Base-by-base conservation (phyloP, 495 filamentous ascomycete species). In the Aspergillus biplanus region DNA sequence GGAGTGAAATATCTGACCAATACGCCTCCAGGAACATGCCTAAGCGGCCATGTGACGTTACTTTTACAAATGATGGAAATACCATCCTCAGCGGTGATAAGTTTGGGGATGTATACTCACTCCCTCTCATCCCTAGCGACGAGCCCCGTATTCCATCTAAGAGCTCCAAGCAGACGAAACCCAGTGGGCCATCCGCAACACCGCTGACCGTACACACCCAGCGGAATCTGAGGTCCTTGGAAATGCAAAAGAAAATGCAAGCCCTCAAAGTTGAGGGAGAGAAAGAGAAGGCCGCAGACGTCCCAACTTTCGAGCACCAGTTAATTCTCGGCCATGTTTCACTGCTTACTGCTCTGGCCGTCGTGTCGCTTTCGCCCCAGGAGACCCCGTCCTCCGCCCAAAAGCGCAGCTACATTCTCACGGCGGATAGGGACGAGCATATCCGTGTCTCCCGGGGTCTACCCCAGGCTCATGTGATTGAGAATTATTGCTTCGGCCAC, bases 391-490 rank as follows among this genome's bases (percentile, higher is more conserved):
- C 58, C 56, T 77, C 31, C 9, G 66, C 66, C n/a, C 53, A 58
- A 21, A 71, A 71, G 5, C 77, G 86, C 56, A 79, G 73, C 47
- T 97, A 94, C 71, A 89, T 98, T 64, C 71, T 99, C 65, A 96
- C 93, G 7, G 89, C 88, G 18, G 95, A 99, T 77, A 87, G 95
- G 58, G 95, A 99, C 79, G 95, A 99, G 80, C 96, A 98, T 72
- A 97, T 99, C 68, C 92, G 95, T 57, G 82, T 99, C 8, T 95
- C 94, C 32, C 84, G 95, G 59, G 90, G 88, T 5, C 78, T 87
- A 18, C 92, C 93, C 7, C 92, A 98, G 74, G 80, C 90, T 4
- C 90, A 96, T 69, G 78, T 98, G 62, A 96, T 97, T 71, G 95
- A 98, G 71, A 81, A 81, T 2, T 97, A 89, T 71, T 97, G 93